Conservation (phyloP, 805 yeast genomes). For the Wickerhamiella alocasiicola region DNA sequence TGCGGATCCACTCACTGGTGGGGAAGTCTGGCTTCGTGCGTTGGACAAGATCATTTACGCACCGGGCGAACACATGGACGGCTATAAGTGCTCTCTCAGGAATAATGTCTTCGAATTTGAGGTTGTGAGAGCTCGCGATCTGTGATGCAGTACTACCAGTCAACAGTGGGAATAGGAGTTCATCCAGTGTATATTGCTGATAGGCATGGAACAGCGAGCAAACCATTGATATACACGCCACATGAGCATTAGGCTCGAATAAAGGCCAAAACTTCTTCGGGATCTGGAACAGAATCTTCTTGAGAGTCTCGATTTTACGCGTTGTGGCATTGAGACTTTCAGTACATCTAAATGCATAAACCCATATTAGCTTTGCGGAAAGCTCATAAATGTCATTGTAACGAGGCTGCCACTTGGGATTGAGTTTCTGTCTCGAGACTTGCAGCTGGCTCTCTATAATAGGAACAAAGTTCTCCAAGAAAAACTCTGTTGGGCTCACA, state of each 20-base stretch:
- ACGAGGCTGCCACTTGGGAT: slow-evolving; percentile 45
- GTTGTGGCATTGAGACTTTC: slow-evolving; percentile 84
- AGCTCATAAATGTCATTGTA: slow-evolving; percentile 49
- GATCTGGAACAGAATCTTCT: slow-evolving; percentile 39
- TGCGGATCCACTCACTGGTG: slow-evolving; percentile 33
- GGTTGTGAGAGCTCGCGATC: slow-evolving; percentile 13
- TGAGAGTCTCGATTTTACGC: slow-evolving; percentile 56
- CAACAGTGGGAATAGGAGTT: slow-evolving; percentile 58
- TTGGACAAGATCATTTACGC: slow-evolving; percentile 48
- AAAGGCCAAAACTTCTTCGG: slow-evolving; percentile 69
- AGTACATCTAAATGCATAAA: slow-evolving; percentile 69
- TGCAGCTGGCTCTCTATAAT: slow-evolving; percentile 51
- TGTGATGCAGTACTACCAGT: slow-evolving; percentile 20
- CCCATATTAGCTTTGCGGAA: slow-evolving; percentile 74
- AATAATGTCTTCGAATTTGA: slow-evolving; percentile 42
- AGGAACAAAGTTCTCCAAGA: slow-evolving; percentile 57
- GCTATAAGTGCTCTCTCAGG: slow-evolving; percentile 65
- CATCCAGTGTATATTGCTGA: slow-evolving; percentile 67
- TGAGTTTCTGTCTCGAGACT: slow-evolving; percentile 33
- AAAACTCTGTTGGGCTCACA: slow-evolving; percentile 68
- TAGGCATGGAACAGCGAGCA: slow-evolving; percentile 70
- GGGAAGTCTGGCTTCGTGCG: slow-evolving; percentile 59
- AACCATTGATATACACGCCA: slow-evolving; percentile 59
- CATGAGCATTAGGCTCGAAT: slow-evolving; percentile 46
- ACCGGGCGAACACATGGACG: slow-evolving; percentile 56